Percentiles rank a stretch among this genome's conserved stretches.
phyloP scores from a whole-genome alignment of 306 rosid genomes.

The Acacia crassicarpa region DNA sequence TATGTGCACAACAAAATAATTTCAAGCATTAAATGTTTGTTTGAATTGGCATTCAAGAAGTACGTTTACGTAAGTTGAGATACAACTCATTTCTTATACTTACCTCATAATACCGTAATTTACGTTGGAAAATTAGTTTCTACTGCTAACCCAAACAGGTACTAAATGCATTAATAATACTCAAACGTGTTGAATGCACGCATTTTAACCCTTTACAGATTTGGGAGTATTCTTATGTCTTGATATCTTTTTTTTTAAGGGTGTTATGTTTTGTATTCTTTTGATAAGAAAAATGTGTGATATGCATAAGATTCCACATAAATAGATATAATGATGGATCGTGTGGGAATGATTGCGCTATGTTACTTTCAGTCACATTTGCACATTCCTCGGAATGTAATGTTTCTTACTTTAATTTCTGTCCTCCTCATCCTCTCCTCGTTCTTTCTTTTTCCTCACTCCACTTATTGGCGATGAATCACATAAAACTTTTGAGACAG shows the following conservation, averaged over 20 bases:
- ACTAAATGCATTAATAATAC: too few relatives aligned
- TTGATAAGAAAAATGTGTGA: not conserved
- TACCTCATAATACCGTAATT: too few relatives aligned
- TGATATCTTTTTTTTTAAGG: not conserved
- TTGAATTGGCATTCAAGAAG: too few relatives aligned
- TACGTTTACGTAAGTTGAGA: too few relatives aligned
- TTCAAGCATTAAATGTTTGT: too few relatives aligned
- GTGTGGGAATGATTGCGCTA: slow-evolving; percentile 25
- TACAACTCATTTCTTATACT: too few relatives aligned
- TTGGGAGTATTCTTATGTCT: too few relatives aligned
- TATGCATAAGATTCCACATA: slow-evolving; percentile 13
- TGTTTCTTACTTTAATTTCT: not conserved
- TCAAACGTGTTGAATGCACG: too few relatives aligned
- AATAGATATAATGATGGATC: not conserved
- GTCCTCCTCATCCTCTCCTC: not conserved
- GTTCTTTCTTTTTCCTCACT: not conserved
- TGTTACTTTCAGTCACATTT: slow-evolving; percentile 16
- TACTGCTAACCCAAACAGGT: too few relatives aligned
- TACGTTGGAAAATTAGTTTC: too few relatives aligned
- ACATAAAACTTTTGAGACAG: not conserved
- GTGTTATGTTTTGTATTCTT: slow-evolving; percentile 14
- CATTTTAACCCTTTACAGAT: too few relatives aligned
- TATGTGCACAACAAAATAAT: too few relatives aligned
- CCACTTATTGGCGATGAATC: not conserved
- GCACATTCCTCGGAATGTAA: slow-evolving; percentile 7